Conservation (phyloP, 371 early-diverging fungal genomes). For the Mucor irregularis region DNA sequence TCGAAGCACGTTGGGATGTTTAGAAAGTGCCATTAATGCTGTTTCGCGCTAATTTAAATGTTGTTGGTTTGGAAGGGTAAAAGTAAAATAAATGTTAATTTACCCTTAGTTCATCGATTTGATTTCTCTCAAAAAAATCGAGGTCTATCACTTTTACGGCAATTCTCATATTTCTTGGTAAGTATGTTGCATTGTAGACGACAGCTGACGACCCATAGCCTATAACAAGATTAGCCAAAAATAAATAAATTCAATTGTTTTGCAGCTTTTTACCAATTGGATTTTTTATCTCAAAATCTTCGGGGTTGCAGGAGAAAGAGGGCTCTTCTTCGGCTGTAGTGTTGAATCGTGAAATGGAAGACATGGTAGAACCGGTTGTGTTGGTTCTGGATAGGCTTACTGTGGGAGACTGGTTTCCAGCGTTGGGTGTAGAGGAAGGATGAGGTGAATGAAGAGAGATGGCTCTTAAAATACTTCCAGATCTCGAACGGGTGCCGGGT, state of each 20-base stretch:
- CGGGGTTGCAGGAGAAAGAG: slow-evolving; percentile 9
- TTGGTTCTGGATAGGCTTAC: background rate
- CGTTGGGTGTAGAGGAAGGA: background rate
- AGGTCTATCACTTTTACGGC: slow-evolving; percentile 89
- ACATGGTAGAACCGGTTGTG: background rate
- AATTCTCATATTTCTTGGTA: slow-evolving; percentile 67
- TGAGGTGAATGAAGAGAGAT: slow-evolving; percentile 15
- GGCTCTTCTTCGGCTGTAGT: background rate
- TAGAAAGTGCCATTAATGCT: slow-evolving; percentile 82
- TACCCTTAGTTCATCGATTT: slow-evolving; percentile 89
- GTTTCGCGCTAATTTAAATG: slow-evolving; percentile 71
- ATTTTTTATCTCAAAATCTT: slow-evolving; percentile 46
- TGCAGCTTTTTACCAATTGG: slow-evolving; percentile 26
- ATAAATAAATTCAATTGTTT: background rate
- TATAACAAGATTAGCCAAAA: slow-evolving; percentile 19
- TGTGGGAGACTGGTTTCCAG: background rate
- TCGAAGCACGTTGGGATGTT: slow-evolving; percentile 81
- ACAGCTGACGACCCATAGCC: slow-evolving; percentile 90
- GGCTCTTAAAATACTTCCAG: slow-evolving; percentile 15
- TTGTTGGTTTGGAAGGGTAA: too few species aligned
- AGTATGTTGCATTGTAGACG: slow-evolving; percentile 79
- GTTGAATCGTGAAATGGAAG: background rate
- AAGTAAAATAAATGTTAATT: background rate
- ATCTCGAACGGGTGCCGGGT: slow-evolving; percentile 2
- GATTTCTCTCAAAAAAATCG: slow-evolving; percentile 91